Base-by-base conservation (phyloP, 768 basidiomycete genomes). In the Lactarius sp. region DNA sequence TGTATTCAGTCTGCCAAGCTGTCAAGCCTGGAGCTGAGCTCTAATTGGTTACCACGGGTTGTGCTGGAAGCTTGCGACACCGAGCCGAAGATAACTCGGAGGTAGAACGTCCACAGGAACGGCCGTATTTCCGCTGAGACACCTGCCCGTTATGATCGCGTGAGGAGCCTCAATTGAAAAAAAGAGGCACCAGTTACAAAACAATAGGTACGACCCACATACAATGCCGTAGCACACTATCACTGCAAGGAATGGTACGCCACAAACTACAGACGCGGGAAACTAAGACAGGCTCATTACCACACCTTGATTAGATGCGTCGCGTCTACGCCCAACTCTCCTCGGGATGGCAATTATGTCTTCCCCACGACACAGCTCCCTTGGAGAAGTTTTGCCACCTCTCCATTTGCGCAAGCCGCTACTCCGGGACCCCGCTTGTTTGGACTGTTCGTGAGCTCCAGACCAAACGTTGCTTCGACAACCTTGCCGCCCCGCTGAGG, bases 281-380 rank as follows among this genome's bases (percentile, higher is more conserved):
- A 59, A n/a, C 27, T 4, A 52, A 52, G 27, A 27, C 27, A 27
- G 3, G 33, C 14, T n/a, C 31, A 14, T 14, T 14, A n/a, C 58
- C 34, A 20, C 22, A 34, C 39, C 41, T 20, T 1, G 39, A n/a
- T 16, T 9, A 46, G 20, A 8, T n/a, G 3, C 27, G 27, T 51
- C 13, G 8, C 18, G 27, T 33, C 27, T 22, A 51, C 10, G 37
- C 47, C 8, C 42, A 16, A 44, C 16, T 16, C 42, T 44, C 42
- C 16, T 16, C 16, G 4, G 16, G 46, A 34, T 58, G 4, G 20
- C 34, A 7, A 56, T 34, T 36, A n/a, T 27, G 50, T n/a, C 56
- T 70, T 70, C 49, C 22, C 73, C 66, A 44, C 79, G 75, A 69
- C 81, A 79, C 65, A 70, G 73, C 69, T 75, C 77, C 70, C 67